Conservation (phyloP, 148 eudicot species). For the Rhododendron ferrugineum region DNA sequence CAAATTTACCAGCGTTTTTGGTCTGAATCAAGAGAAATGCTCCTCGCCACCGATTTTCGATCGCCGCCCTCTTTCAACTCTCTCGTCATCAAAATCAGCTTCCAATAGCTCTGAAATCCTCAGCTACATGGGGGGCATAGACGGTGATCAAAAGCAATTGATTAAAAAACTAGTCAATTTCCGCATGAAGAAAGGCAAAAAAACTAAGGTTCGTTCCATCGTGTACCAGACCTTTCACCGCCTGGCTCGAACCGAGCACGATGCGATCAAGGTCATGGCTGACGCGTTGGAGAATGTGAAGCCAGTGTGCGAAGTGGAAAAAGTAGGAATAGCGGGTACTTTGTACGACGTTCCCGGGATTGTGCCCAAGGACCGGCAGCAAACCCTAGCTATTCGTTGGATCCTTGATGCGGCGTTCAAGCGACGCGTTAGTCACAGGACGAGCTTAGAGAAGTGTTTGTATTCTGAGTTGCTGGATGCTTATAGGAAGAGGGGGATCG, state of each 20-base stretch:
- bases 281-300: neutral
- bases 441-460: neutral
- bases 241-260: neutral
- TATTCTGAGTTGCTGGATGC: slow-evolving; percentile 1
- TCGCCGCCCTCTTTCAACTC: neutral
- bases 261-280: neutral
- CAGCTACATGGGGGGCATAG: neutral
- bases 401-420: neutral
- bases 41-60: neutral
- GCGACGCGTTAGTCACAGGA: neutral
- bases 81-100: neutral
- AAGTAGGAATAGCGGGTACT: neutral
- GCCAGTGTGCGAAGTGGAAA: neutral
- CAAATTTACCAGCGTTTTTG: neutral
- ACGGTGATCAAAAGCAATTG: neutral
- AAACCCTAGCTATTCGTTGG: neutral
- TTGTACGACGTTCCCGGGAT: neutral
- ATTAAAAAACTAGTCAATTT: neutral
- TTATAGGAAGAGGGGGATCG: neutral
- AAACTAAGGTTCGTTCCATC: neutral
- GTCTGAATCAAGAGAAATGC: neutral
- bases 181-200: neutral
- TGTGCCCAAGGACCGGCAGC: neutral
- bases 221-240: neutral
- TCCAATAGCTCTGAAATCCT: neutral